Conservation (phyloP, 345 rosid genomes). For the Euphorbia tirucalli region DNA sequence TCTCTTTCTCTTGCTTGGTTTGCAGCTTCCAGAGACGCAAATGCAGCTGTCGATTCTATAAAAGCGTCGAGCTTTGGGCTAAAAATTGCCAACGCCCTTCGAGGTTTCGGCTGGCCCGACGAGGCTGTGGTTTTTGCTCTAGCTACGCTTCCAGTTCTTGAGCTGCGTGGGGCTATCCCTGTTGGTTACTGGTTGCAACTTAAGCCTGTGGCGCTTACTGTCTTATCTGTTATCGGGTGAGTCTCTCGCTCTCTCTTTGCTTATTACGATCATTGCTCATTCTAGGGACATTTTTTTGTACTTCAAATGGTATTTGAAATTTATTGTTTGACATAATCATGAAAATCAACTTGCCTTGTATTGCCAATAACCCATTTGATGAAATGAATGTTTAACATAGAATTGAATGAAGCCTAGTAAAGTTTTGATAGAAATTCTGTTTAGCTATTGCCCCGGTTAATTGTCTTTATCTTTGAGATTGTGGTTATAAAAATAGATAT, state of each 20-base stretch:
- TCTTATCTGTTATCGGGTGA: constrained; percentile 70
- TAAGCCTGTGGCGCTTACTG: constrained; percentile 51
- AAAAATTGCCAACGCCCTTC: constrained; percentile 57
- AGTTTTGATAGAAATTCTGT: not conserved
- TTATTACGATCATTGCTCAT: no score
- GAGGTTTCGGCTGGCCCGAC: constrained; percentile 77
- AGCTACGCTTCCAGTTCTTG: constrained; percentile 85
- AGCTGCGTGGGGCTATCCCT: constrained; percentile 95
- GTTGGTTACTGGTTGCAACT: constrained; percentile 98
- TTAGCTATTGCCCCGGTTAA: no score
- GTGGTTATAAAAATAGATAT: not conserved
- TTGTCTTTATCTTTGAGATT: no score
- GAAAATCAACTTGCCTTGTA: not conserved
- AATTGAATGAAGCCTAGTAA: not conserved
- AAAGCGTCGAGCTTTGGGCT: constrained; percentile 77
- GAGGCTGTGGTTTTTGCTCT: constrained; percentile 85
- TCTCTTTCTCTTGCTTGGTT: constrained; percentile 77
- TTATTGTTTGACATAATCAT: not conserved
- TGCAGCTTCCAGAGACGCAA: constrained; percentile 71
- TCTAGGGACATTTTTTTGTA: no score
- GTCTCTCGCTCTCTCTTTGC: no score
- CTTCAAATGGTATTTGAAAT: no score
- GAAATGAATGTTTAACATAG: not conserved
- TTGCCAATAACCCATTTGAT: constrained; percentile 14
- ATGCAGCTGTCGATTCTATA: constrained; percentile 79